Evolutionary conservation across 1,139 yeast species (phyloP).

Genomic region (Meyerozyma athensensis): DNA sequence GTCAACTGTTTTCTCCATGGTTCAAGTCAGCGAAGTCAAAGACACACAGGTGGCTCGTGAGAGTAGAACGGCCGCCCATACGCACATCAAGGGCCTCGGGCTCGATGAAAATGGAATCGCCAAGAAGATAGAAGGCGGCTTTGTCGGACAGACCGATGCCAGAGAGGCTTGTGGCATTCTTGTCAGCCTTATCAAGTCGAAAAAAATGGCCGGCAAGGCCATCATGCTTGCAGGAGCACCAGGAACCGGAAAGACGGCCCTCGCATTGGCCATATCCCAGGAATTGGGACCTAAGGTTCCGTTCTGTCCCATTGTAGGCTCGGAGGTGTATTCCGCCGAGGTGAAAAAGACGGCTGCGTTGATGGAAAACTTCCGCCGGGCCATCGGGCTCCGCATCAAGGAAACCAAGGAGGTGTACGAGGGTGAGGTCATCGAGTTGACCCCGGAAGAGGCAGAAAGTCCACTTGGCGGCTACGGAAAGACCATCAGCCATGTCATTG

Average conservation of each 20-base stretch:
- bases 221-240: slow-evolving; percentile 94
- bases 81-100: slow-evolving; percentile 94
- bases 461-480: slow-evolving; percentile 98
- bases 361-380: slow-evolving; percentile 96
- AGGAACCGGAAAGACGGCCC: slow-evolving; percentile 96
- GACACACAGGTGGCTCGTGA: slow-evolving; percentile 52
- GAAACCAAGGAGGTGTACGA: slow-evolving; percentile 98
- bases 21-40: slow-evolving; percentile 78
- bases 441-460: slow-evolving; percentile 96
- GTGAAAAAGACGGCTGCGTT: slow-evolving; percentile 95
- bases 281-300: slow-evolving; percentile 98
- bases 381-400: slow-evolving; percentile 91
- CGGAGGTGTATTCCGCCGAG: slow-evolving; percentile 93
- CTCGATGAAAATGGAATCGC: slow-evolving; percentile 88
- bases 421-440: slow-evolving; percentile 94
- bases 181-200: slow-evolving; percentile 89
- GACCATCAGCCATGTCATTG: slow-evolving; percentile 89
- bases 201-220: slow-evolving; percentile 96
- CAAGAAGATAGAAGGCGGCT: slow-evolving; percentile 84
- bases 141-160: slow-evolving; percentile 92
- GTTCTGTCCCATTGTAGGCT: slow-evolving; percentile 95
- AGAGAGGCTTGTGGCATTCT: slow-evolving; percentile 97
- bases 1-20: slow-evolving; percentile 48
- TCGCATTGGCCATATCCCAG: slow-evolving; percentile 93
- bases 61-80: slow-evolving; percentile 90